Evolutionary conservation across 805 yeast species (phyloP), one percentile per base, ranked within the genome.

Genomic region (Saccharomycopsis sp.): DNA sequence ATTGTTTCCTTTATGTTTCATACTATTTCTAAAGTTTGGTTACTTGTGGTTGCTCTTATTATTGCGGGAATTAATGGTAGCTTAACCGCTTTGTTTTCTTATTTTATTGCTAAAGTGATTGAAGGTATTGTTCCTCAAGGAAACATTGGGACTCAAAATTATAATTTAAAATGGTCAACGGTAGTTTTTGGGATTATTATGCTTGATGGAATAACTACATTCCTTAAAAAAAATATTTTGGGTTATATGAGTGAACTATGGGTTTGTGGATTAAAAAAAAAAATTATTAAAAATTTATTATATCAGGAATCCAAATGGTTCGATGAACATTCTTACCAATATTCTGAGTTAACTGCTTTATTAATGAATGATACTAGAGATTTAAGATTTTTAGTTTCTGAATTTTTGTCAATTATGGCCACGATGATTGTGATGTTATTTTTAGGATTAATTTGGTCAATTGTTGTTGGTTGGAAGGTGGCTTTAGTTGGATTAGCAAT

Each of bases 351-450:
- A 12, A 67, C 79, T 17, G 74, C 94, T 0, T 62, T 88, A 14
- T 49, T 89, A 2, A 63, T 88, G 68, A 86, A 84, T 53, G 96
- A 92, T 54, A 58, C 84, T 0, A 74, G 95, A 50, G 95, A 86
- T 51, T 59, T 84, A 44, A 67, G 95, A 45, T 58, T 65, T 0
- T 58, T 88, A 28, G 67, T 84, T 1, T 66, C 84, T 0, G 76
- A 76, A 32, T 77, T 80, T 47, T 53, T 84, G 23, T 64, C 77
- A 8, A 67, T 78, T 0, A 32, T 74, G 0, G 49, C 74, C 1
- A 70, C 79, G 9, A 67, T 83, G 30, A 37, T 71, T 2, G 61
- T 75, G 0, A 66, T 86, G 36, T 61, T 80, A 0, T 29, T 63
- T 0, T 58, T 76, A 21, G 94, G 96, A 3, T 46, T 78, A 3